phyloP scores from a whole-genome alignment of 768 basidiomycete species.

The Lentinula lateritia region DNA sequence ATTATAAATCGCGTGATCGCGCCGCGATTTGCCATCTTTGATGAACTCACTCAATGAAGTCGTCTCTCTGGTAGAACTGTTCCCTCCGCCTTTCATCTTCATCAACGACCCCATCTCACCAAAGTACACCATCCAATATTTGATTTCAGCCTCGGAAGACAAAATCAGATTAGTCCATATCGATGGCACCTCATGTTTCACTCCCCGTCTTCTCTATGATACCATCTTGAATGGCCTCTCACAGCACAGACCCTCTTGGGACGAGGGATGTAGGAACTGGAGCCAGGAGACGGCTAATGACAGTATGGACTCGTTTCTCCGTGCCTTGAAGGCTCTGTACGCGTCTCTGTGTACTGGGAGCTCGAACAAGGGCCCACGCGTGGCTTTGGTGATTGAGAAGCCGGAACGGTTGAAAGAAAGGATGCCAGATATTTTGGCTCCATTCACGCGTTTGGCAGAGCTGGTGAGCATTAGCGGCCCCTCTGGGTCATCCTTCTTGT shows the following conservation, averaged over 20 bases:
- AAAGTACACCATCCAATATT: constrained; percentile 37
- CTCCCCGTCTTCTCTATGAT: constrained; percentile 60
- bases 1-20: neutral
- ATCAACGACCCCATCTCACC: constrained; percentile 53
- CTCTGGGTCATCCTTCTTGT: neutral
- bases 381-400: constrained; percentile 63
- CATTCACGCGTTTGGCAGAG: constrained; percentile 66
- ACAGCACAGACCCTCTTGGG: constrained; percentile 52
- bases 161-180: constrained; percentile 25
- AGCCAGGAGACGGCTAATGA: constrained; percentile 38
- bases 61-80: constrained; percentile 9
- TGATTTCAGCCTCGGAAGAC: constrained; percentile 22
- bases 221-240: constrained; percentile 57
- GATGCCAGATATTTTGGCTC: constrained; percentile 62
- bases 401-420: constrained; percentile 60
- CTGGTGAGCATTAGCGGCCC: constrained; percentile 40
- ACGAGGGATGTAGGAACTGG: constrained; percentile 60
- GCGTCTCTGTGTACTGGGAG: constrained; percentile 21
- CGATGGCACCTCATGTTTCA: constrained; percentile 57
- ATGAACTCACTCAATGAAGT: neutral
- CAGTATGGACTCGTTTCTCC: constrained; percentile 63
- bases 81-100: constrained; percentile 63
- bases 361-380: constrained; percentile 19
- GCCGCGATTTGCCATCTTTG: neutral
- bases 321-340: constrained; percentile 47